Conservation (phyloP, 306 rosid genomes). For the Vicia villosa region DNA sequence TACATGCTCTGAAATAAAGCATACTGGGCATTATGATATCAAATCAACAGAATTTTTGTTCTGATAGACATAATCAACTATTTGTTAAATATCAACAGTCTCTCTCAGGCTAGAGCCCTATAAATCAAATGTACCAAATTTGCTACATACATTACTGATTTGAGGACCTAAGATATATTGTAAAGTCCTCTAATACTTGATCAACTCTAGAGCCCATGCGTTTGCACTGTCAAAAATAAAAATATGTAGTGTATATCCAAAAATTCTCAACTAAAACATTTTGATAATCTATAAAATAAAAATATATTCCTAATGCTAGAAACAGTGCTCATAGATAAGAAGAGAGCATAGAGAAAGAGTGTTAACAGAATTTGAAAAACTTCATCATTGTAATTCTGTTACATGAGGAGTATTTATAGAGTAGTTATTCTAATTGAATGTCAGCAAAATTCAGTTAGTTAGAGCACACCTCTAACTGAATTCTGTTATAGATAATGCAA, state of each 20-base stretch:
- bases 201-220: background rate
- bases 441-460: no score
- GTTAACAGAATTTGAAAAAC: no score
- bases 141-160: background rate
- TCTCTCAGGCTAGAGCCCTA: background rate
- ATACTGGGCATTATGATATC: background rate
- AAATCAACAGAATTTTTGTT: background rate
- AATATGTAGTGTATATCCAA: background rate
- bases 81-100: background rate
- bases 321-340: no score
- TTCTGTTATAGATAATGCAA: no score
- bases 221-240: background rate
- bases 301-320: no score
- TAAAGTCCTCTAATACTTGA: background rate
- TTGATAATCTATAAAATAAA: background rate
- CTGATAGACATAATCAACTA: background rate
- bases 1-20: background rate
- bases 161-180: background rate
- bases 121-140: background rate
- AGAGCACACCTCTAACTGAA: no score
- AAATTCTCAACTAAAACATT: background rate
- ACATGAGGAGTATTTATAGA: no score
- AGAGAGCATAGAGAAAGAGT: no score
- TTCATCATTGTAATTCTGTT: no score
- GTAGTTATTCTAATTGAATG: no score